Evolutionary conservation across 805 yeast species (phyloP).

Genomic region (Teunomyces barrocoloradensis): DNA sequence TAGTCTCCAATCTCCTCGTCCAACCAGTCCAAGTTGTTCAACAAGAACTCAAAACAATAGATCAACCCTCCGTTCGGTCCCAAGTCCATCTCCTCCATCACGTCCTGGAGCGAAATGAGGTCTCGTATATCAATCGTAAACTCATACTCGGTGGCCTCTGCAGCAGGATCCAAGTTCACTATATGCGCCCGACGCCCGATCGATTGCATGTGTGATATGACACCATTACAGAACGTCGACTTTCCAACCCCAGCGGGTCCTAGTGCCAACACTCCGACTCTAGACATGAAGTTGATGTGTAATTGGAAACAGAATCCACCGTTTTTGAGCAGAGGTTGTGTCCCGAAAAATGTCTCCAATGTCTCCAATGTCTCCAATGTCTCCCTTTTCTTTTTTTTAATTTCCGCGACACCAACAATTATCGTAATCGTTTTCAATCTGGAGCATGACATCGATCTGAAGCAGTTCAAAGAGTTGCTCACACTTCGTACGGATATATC

Average conservation of each 20-base stretch:
- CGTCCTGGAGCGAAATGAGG: slow-evolving; percentile 85
- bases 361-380: background rate
- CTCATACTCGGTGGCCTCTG: slow-evolving; percentile 87
- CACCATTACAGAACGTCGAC: slow-evolving; percentile 86
- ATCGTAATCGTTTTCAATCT: slow-evolving; percentile 63
- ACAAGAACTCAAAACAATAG: slow-evolving; percentile 88
- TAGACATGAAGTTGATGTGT: slow-evolving; percentile 56
- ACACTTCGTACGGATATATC: slow-evolving; percentile 58
- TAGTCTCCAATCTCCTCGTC: slow-evolving; percentile 96
- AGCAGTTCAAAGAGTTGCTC: slow-evolving; percentile 50
- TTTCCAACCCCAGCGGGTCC: slow-evolving; percentile 99
- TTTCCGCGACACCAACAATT: slow-evolving; percentile 62
- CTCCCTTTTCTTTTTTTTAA: background rate
- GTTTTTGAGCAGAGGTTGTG: too few species aligned
- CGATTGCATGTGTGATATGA: slow-evolving; percentile 83
- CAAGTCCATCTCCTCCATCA: slow-evolving; percentile 87
- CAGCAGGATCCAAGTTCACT: slow-evolving; percentile 96
- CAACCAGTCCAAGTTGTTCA: slow-evolving; percentile 92
- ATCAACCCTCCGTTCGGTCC: slow-evolving; percentile 96
- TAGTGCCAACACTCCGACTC: slow-evolving; percentile 89
- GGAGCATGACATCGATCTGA: slow-evolving; percentile 58
- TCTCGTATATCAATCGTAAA: slow-evolving; percentile 92
- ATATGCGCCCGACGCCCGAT: slow-evolving; percentile 92
- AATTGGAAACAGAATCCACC: background rate
- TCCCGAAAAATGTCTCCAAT: background rate